These are phyloP conservation scores for Pythium volutum DNA, from an alignment of 352 stramenopile species.

Conservation along the genomic window DNA sequence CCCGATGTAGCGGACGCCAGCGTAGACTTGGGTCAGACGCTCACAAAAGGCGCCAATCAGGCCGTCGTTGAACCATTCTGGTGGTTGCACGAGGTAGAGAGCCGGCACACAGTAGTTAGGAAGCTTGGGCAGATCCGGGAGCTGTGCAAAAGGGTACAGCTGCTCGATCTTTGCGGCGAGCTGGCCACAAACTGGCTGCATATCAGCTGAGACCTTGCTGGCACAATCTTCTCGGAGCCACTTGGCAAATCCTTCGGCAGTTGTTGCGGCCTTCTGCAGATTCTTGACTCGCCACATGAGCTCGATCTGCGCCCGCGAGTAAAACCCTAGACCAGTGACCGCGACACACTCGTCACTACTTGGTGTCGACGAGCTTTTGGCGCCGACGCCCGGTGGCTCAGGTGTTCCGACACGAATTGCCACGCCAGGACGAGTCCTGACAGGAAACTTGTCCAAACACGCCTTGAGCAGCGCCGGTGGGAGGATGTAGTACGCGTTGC, in stretches of 20 bases:
- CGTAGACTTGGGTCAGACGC: neutral
- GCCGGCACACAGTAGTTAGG: neutral
- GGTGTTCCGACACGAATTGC: neutral
- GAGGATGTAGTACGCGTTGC: neutral
- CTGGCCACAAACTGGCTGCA: neutral
- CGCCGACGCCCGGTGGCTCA: neutral
- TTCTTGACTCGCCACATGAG: neutral
- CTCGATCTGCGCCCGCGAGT: neutral
- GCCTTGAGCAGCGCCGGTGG: neutral
- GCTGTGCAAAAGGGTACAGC: neutral
- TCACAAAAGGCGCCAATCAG: neutral
- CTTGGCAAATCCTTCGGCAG: neutral
- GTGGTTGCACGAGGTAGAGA: neutral
- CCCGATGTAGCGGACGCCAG: neutral
- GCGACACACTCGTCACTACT: neutral
- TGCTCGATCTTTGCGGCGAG: neutral
- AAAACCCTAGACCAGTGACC: neutral
- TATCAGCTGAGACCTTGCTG: neutral
- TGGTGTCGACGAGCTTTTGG: neutral
- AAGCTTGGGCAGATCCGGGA: neutral
- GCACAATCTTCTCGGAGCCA: neutral
- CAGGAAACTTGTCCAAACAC: neutral
- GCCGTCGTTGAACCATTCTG: neutral
- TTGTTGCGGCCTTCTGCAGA: neutral
- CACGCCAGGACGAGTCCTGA: neutral